Evolutionary conservation across 495 filamentous ascomycete genomes (phyloP).

Genomic region (Trypethelium eluteriae): DNA sequence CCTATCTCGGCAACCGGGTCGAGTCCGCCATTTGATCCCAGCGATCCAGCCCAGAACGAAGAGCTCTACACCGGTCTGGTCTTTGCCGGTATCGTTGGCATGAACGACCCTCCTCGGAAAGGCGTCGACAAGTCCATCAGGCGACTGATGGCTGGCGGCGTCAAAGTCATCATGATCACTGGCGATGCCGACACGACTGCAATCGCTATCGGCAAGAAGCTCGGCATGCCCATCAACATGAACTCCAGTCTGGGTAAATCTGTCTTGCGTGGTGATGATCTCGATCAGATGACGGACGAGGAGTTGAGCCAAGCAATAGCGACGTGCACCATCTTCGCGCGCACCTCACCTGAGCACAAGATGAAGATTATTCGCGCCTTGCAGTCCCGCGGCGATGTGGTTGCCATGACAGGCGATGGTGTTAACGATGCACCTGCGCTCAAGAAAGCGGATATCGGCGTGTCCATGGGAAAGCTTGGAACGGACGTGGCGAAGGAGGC

Average conservation of each 20-base stretch:
- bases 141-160: conserved; percentile 83
- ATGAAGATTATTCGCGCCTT: conserved; percentile 91
- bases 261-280: conserved; percentile 79
- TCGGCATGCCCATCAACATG: conserved; percentile 71
- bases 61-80: conserved; percentile 71
- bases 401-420: conserved; percentile 97
- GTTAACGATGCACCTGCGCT: conserved; percentile 96
- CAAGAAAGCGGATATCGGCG: conserved; percentile 96
- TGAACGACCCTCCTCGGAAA: conserved; percentile 90
- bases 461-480: conserved; percentile 90
- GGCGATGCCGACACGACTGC: conserved; percentile 93
- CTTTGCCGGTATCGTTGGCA: conserved; percentile 88
- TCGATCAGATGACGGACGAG: conserved; percentile 79
- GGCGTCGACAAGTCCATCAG: conserved; percentile 85
- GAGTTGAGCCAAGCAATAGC: conserved; percentile 77
- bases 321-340: conserved; percentile 86
- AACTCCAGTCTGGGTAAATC: conserved; percentile 39
- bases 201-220: conserved; percentile 80
- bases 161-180: conserved; percentile 98
- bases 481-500: conserved; percentile 98
- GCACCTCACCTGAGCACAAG: conserved; percentile 95
- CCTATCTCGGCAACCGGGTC: conserved; percentile 32
- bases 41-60: conserved; percentile 47
- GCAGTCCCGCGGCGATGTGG: conserved; percentile 88
- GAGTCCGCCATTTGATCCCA: conserved; percentile 22